Evolutionary conservation across 2,329 filamentous ascomycete genomes (phyloP).

Genomic region (Cadophora malorum): DNA sequence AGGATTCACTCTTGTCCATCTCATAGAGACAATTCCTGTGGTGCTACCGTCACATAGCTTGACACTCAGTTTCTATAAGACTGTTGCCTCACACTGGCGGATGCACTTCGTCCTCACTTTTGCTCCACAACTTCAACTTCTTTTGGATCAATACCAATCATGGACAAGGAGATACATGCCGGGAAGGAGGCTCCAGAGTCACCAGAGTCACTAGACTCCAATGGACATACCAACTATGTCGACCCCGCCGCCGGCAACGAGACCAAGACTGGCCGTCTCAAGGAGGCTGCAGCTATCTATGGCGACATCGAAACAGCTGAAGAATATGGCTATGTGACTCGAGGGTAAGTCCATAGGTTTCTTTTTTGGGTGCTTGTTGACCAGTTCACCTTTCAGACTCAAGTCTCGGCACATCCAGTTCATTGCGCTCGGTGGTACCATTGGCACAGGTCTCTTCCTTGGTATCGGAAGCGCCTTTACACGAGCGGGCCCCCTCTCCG

Average conservation of each 20-base stretch:
- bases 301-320: slow-evolving; percentile 57
- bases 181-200: slow-evolving; percentile 35
- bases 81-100: slow-evolving; percentile 6
- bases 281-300: slow-evolving; percentile 59
- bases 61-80: slow-evolving; percentile 24
- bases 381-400: slow-evolving; percentile 31
- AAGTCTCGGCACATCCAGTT: slow-evolving; percentile 61
- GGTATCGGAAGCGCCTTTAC: slow-evolving; percentile 60
- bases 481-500: slow-evolving; percentile 59
- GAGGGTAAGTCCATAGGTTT: slow-evolving; percentile 49
- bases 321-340: slow-evolving; percentile 56
- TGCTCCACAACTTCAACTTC: slow-evolving; percentile 3
- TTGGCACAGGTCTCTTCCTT: slow-evolving; percentile 61
- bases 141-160: slow-evolving; percentile 27
- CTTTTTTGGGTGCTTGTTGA: slow-evolving; percentile 12
- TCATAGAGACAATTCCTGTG: background rate
- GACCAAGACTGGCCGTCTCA: slow-evolving; percentile 44
- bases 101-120: background rate
- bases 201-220: slow-evolving; percentile 29
- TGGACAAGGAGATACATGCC: slow-evolving; percentile 38
- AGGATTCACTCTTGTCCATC: background rate
- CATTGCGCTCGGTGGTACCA: slow-evolving; percentile 65
- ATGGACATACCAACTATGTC: slow-evolving; percentile 36
- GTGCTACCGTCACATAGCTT: slow-evolving; percentile 23
- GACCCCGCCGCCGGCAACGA: slow-evolving; percentile 37